Percentiles rank a stretch among this genome's conserved stretches.
Evolutionary conservation across 805 yeast species (phyloP).

Genomic region (Danielia reshetovae): DNA sequence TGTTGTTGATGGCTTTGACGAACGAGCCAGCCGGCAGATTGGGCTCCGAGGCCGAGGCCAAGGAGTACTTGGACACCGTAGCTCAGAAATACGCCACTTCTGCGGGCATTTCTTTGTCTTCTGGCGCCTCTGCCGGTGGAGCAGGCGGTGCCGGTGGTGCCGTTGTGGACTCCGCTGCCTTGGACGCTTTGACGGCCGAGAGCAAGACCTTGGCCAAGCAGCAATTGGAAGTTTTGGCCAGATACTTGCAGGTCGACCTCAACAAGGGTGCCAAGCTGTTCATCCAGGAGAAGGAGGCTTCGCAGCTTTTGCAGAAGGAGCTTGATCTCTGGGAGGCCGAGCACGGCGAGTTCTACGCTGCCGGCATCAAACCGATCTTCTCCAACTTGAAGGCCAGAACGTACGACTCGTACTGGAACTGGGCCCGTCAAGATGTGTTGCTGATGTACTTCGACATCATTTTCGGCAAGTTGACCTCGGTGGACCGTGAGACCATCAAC

Average conservation of each 20-base stretch:
- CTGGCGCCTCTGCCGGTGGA: slow-evolving; percentile 55
- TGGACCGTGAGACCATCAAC: slow-evolving; percentile 93
- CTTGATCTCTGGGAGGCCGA: slow-evolving; percentile 82
- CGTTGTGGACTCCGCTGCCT: slow-evolving; percentile 91
- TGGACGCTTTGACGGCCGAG: slow-evolving; percentile 75
- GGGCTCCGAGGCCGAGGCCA: slow-evolving; percentile 83
- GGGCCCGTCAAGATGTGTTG: slow-evolving; percentile 98
- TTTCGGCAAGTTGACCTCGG: slow-evolving; percentile 84
- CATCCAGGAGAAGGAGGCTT: slow-evolving; percentile 80
- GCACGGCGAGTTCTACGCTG: slow-evolving; percentile 89
- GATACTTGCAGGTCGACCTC: slow-evolving; percentile 89
- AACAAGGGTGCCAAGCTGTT: slow-evolving; percentile 85
- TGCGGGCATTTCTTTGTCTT: slow-evolving; percentile 72
- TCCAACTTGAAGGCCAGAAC: slow-evolving; percentile 91
- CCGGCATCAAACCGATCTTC: slow-evolving; percentile 87
- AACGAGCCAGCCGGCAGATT: slow-evolving; percentile 90
- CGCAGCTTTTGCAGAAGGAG: slow-evolving; percentile 79
- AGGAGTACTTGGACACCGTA: slow-evolving; percentile 75
- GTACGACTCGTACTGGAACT: slow-evolving; percentile 98
- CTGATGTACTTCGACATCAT: slow-evolving; percentile 93
- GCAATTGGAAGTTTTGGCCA: slow-evolving; percentile 86
- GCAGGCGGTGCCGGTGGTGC: slow-evolving; percentile 73
- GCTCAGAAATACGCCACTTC: slow-evolving; percentile 83
- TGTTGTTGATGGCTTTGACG: slow-evolving; percentile 75
- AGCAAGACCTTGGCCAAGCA: slow-evolving; percentile 68